Conservation (phyloP, 225 moss, liverwort and hornwort species). For the Pseudisothecium myosuroides region DNA sequence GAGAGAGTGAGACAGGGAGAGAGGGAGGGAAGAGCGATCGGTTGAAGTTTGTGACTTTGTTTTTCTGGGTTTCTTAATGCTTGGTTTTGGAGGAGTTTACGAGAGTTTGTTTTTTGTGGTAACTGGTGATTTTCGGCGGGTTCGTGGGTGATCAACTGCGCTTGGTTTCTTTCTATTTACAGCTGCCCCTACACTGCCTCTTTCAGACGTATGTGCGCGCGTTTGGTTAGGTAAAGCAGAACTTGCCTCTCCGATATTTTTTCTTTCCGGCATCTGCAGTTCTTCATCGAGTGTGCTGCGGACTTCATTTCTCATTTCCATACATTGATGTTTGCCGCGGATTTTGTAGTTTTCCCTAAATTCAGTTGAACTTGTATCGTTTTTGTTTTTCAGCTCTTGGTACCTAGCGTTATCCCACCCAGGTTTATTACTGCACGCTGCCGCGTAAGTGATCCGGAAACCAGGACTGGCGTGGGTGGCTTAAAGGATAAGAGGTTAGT, state of each 20-base stretch:
- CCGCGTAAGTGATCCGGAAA: background rate
- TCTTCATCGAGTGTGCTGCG: background rate
- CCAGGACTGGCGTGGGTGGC: background rate
- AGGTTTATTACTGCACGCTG: background rate
- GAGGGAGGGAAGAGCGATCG: background rate
- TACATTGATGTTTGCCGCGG: background rate
- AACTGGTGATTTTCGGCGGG: background rate
- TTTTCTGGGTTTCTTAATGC: background rate
- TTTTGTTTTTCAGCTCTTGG: background rate
- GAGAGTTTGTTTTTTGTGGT: background rate
- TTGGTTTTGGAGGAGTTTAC: background rate
- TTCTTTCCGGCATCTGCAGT: background rate
- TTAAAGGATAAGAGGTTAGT: background rate
- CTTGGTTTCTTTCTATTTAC: background rate
- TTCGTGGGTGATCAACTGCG: background rate
- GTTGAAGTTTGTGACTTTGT: background rate
- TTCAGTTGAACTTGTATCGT: background rate
- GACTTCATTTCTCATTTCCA: background rate
- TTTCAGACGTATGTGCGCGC: constrained; percentile 2
- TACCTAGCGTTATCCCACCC: background rate
- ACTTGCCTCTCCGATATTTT: background rate
- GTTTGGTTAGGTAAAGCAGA: background rate
- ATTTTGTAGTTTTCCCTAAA: background rate
- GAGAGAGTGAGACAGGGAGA: background rate
- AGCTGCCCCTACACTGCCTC: background rate